Evolutionary conservation across 495 filamentous ascomycete genomes (phyloP), one percentile per base, ranked within the genome.

Genomic region (Neurospora discreta): DNA sequence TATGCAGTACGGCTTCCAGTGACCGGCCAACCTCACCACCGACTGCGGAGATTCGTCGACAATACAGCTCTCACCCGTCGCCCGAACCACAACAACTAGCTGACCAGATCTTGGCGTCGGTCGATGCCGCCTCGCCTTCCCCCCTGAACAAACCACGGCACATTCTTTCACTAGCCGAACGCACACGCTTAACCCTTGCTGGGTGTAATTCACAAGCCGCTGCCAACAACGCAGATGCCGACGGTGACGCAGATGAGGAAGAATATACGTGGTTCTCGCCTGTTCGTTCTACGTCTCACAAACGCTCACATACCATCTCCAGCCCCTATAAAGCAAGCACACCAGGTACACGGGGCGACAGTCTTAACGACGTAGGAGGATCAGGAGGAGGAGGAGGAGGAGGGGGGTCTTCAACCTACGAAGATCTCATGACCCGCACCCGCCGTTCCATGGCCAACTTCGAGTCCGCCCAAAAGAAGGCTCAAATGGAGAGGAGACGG

Each of bases 401-500:
- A 26, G 42, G n/a, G n/a, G n/a, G n/a, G n/a, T n/a, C 43, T 26
- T n/a, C 69, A 38, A 40, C 44, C 70, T 78, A 80, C 69, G 79
- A 84, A 74, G 83, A 84, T 72, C 86, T 97, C 18, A 82, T 89
- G 39, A 88, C 94, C 70, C 90, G 93, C 42, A 97, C 93, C 1
- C 86, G 92, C n/a, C 88, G 89, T 74, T 93, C 90, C 75, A 95
- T 97, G 90, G 92, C 90, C 18, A 84, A 84, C 11, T 87, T 84
- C 72, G 86, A 86, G 44, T 77, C 84, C 5, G 83, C 82, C 73
- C 73, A 81, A 68, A 81, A 86, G 75, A 84, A 85, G 76, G 84
- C 88, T 73, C 78, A 87, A 80, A 23, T 92, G 78, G 75, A 88
- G 78, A 88, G 79, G 86, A 87, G 74, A 82, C 88, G 73, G 74